Evolutionary conservation across 208 protist genomes (phyloP).

Genomic region (Wallacemonas sp.): DNA sequence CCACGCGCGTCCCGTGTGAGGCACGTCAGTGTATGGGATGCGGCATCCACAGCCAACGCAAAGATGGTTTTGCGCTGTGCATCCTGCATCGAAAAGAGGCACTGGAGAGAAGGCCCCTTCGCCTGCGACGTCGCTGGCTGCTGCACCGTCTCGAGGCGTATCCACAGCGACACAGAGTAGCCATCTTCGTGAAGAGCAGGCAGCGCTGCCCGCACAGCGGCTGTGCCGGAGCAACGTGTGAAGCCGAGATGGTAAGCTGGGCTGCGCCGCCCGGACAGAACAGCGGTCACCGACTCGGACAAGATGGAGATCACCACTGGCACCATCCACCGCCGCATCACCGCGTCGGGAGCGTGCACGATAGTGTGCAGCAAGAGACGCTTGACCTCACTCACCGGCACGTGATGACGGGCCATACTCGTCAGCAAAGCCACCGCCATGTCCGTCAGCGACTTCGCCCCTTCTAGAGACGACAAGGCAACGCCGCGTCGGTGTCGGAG

Average conservation of each 20-base stretch:
- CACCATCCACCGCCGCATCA: slow-evolving; percentile 31
- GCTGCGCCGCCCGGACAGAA: neutral
- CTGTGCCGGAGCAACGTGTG: slow-evolving; percentile 18
- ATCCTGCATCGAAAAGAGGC: slow-evolving; percentile 43
- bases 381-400: slow-evolving; percentile 79
- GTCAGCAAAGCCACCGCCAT: slow-evolving; percentile 42
- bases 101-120: slow-evolving; percentile 16
- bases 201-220: slow-evolving; percentile 54
- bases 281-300: slow-evolving; percentile 12
- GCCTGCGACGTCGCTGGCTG: neutral
- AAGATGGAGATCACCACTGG: slow-evolving; percentile 62
- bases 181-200: slow-evolving; percentile 61
- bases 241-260: neutral
- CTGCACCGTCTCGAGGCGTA: slow-evolving; percentile 49
- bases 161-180: slow-evolving; percentile 71
- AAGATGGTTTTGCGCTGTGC: slow-evolving; percentile 24
- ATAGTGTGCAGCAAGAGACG: slow-evolving; percentile 56
- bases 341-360: slow-evolving; percentile 34
- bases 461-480: slow-evolving; percentile 4
- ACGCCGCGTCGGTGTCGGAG: neutral
- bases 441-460: slow-evolving; percentile 22
- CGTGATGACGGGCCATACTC: slow-evolving; percentile 42
- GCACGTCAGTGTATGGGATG: neutral
- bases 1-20: slow-evolving; percentile 14
- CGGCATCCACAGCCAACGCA: slow-evolving; percentile 21